These are phyloP conservation scores for Carex scoparia DNA, from an alignment of 176 grass and related monocot genomes.

Conservation along the genomic window DNA sequence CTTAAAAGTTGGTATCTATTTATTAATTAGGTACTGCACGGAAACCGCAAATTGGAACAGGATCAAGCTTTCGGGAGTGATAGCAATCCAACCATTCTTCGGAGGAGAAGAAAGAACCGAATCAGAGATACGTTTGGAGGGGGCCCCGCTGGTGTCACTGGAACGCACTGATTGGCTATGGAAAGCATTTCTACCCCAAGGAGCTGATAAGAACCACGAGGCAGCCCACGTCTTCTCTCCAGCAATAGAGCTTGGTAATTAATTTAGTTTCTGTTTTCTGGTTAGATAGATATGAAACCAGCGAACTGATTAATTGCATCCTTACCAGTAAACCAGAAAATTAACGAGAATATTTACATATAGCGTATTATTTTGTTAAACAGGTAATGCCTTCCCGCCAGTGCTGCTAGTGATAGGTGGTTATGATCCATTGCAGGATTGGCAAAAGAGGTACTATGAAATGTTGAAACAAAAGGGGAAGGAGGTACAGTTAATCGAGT, in stretches of 20 bases:
- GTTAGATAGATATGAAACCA: neutral
- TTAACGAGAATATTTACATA: neutral
- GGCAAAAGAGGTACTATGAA: constrained; percentile 16
- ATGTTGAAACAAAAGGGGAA: constrained; percentile 27
- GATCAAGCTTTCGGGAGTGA: constrained; percentile 38
- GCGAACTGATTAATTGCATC: neutral
- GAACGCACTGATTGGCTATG: constrained; percentile 72
- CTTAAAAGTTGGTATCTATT: neutral
- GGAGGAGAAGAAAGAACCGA: constrained; percentile 70
- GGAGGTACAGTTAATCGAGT: constrained; percentile 11
- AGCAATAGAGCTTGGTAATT: constrained; percentile 7
- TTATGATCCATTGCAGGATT: constrained; percentile 25
- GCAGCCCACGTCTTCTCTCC: constrained; percentile 12
- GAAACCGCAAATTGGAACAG: neutral
- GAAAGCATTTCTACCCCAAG: constrained; percentile 75
- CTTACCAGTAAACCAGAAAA: neutral
- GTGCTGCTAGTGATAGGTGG: constrained; percentile 19
- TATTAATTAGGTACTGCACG: constrained; percentile 28
- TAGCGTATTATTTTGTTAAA: neutral
- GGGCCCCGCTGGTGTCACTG: constrained; percentile 48
- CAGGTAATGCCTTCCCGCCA: constrained; percentile 7
- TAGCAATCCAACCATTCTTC: constrained; percentile 85
- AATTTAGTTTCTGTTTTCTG: neutral
- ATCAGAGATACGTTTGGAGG: constrained; percentile 46
- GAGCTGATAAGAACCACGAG: constrained; percentile 48